Evolutionary conservation across 306 rosid species (phyloP).

Genomic region (Lagenaria siceraria): DNA sequence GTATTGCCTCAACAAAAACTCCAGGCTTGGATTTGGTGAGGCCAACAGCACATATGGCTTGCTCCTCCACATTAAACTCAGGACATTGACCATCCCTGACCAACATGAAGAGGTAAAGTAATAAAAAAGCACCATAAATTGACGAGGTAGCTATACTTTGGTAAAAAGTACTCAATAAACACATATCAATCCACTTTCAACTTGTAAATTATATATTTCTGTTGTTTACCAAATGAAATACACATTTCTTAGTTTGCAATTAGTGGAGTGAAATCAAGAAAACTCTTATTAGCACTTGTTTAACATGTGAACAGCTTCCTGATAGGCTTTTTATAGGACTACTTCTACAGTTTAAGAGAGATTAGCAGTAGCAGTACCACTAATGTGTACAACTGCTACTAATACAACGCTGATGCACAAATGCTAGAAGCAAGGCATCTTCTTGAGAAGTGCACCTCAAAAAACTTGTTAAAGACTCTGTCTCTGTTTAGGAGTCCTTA

Average conservation of each 20-base stretch:
- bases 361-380: not conserved
- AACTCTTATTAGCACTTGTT: not conserved
- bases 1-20: slow-evolving; percentile 93
- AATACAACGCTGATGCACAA: not conserved
- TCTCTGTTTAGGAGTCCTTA: not conserved
- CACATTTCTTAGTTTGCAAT: not conserved
- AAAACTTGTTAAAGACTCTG: not conserved
- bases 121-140: not conserved
- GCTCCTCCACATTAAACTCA: slow-evolving; percentile 84
- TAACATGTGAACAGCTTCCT: not conserved
- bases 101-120: slow-evolving; percentile 17
- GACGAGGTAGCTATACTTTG: not conserved
- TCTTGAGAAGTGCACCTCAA: not conserved
- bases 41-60: slow-evolving; percentile 96
- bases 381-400: not conserved
- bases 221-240: not conserved
- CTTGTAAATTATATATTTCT: not conserved
- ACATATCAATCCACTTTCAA: not conserved
- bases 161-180: not conserved
- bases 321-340: not conserved
- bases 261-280: not conserved
- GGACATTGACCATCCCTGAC: slow-evolving; percentile 96
- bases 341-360: not conserved
- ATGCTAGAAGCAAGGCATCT: not conserved
- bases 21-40: slow-evolving; percentile 80